Percentiles rank a stretch among this genome's conserved stretches.
Evolutionary conservation across 768 basidiomycete species (phyloP).

Genomic region (Suillus lakei): DNA sequence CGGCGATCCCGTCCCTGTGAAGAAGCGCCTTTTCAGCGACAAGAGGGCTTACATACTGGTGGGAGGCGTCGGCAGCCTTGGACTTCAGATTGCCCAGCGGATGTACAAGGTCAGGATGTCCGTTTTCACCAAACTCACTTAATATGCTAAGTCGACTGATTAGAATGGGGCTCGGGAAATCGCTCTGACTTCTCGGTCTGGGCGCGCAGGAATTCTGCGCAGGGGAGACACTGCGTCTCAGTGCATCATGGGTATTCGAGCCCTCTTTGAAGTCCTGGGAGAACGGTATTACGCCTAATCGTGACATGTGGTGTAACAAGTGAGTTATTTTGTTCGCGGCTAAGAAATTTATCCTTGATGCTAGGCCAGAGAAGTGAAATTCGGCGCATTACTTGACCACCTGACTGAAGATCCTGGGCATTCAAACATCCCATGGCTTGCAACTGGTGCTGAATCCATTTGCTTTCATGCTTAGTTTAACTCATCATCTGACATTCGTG

Average conservation of each 20-base stretch:
- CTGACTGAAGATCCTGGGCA: constrained; percentile 43
- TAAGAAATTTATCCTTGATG: constrained; percentile 7
- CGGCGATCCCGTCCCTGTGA: neutral
- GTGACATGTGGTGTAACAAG: constrained; percentile 93
- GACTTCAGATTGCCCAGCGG: constrained; percentile 36
- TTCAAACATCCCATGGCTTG: constrained; percentile 62
- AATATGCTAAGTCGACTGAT: neutral
- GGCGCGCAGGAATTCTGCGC: constrained; percentile 12
- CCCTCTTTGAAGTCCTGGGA: constrained; percentile 83
- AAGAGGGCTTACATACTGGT: constrained; percentile 30
- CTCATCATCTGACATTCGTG: constrained; percentile 4
- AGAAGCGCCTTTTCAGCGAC: constrained; percentile 35
- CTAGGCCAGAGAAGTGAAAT: constrained; percentile 81
- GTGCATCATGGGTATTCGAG: constrained; percentile 68
- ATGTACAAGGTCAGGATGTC: constrained; percentile 22
- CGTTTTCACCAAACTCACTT: neutral
- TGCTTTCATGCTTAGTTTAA: neutral
- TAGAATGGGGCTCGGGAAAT: constrained; percentile 31
- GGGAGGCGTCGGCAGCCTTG: constrained; percentile 29
- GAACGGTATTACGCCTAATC: constrained; percentile 83
- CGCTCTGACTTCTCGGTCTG: constrained; percentile 33
- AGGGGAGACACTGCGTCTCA: neutral
- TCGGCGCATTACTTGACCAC: constrained; percentile 77
- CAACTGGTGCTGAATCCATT: constrained; percentile 62
- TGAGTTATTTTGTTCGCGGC: constrained; percentile 29